phyloP scores from a whole-genome alignment of 2,329 filamentous ascomycete genomes.

The Blastomyces percursus region DNA sequence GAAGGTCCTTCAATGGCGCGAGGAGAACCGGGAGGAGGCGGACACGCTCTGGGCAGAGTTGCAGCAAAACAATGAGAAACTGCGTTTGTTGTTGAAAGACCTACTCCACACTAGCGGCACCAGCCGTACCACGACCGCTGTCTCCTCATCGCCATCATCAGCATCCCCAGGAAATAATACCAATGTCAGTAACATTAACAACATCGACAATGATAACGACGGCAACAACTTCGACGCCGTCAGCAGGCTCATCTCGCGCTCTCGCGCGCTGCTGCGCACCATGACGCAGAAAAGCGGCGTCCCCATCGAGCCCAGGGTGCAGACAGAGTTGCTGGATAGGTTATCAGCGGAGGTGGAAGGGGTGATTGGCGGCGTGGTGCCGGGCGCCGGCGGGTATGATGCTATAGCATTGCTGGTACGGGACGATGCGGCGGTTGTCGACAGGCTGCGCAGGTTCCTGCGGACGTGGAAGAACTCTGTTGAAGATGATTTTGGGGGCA shows the following conservation, averaged over 20 bases:
- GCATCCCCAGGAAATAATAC: not conserved
- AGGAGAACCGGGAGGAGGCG: constrained; percentile 52
- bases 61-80: constrained; percentile 59
- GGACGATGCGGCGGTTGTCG: constrained; percentile 57
- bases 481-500: constrained; percentile 35
- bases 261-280: constrained; percentile 53
- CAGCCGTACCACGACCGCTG: not conserved
- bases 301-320: constrained; percentile 77
- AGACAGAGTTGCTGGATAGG: constrained; percentile 74
- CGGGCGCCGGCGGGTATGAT: constrained; percentile 88
- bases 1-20: constrained; percentile 73
- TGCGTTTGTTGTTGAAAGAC: constrained; percentile 54
- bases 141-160: not conserved
- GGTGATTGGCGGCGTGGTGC: constrained; percentile 83
- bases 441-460: constrained; percentile 51
- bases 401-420: constrained; percentile 70
- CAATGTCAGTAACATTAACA: not conserved
- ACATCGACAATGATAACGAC: not conserved
- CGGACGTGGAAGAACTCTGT: constrained; percentile 49
- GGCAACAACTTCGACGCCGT: constrained; percentile 34
- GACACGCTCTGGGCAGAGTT: constrained; percentile 62
- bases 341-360: constrained; percentile 58
- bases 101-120: constrained; percentile 30
- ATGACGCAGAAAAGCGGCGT: constrained; percentile 68
- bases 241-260: constrained; percentile 41